phyloP scores from a whole-genome alignment of 2,329 filamentous ascomycete genomes.

The Talaromyces sp. region DNA sequence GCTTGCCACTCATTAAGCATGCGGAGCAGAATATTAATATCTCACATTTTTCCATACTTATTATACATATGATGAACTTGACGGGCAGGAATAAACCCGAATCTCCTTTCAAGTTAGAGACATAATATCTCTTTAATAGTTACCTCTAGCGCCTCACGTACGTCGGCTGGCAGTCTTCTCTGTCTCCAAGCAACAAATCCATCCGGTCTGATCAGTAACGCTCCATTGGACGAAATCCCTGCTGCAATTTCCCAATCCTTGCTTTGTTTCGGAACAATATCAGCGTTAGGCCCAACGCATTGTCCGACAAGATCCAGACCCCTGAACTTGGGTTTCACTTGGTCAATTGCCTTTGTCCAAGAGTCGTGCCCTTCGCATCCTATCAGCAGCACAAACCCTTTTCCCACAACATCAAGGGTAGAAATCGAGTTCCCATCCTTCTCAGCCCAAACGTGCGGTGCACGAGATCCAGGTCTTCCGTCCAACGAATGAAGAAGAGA shows the following conservation, averaged over 20 bases:
- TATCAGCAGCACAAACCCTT: conserved; percentile 10
- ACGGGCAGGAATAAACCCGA: background rate
- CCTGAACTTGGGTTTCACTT: background rate
- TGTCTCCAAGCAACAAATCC: conserved; percentile 15
- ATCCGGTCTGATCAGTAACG: conserved; percentile 10
- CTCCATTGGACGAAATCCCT: conserved; percentile 11
- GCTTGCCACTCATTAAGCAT: background rate
- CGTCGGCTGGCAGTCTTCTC: background rate
- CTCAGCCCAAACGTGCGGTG: conserved; percentile 12
- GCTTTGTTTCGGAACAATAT: background rate
- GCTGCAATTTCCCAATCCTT: conserved; percentile 11
- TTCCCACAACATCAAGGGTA: conserved; percentile 9
- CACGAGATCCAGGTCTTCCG: conserved; percentile 10
- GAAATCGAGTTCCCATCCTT: conserved; percentile 10
- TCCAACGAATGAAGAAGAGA: conserved; percentile 15
- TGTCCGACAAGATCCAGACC: background rate
- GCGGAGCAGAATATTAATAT: background rate
- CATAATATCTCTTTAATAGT: conserved; percentile 2
- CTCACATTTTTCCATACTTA: background rate
- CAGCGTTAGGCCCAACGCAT: background rate
- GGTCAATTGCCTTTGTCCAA: conserved; percentile 4
- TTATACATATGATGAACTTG: background rate
- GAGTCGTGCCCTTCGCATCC: conserved; percentile 2
- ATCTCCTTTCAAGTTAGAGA: background rate
- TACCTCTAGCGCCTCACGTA: background rate